These are phyloP conservation scores for Pseudopyricularia javanii DNA, from an alignment of 2,329 filamentous ascomycete species.

Conservation along the genomic window DNA sequence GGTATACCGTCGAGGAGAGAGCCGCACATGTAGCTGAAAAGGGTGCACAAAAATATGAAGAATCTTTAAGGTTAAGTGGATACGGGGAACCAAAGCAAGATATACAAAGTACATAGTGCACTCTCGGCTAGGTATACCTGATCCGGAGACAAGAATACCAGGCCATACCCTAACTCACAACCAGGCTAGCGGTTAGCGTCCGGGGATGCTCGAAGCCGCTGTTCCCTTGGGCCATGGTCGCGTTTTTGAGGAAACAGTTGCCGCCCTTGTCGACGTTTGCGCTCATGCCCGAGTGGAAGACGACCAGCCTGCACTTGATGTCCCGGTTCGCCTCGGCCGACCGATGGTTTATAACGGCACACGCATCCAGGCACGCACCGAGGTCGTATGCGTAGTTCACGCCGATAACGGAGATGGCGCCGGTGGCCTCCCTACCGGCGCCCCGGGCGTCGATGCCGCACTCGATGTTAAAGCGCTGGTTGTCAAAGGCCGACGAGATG, in stretches of 20 bases:
- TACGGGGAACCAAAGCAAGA: no score
- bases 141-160: not conserved
- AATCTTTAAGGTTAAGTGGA: no score
- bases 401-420: not conserved
- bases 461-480: not conserved
- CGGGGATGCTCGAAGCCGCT: not conserved
- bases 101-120: no score
- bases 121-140: no score
- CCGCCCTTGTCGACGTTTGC: not conserved
- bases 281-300: not conserved
- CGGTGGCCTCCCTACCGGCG: not conserved
- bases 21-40: no score
- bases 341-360: not conserved
- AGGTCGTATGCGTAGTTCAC: not conserved
- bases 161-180: not conserved
- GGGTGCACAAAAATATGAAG: no score
- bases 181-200: not conserved
- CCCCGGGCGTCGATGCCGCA: not conserved
- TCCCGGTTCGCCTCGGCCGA: not conserved
- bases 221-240: not conserved
- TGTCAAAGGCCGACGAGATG: not conserved
- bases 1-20: no score
- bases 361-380: not conserved
- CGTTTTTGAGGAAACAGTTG: constrained; percentile 1
- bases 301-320: not conserved